These are phyloP conservation scores for Peterozyma toletana DNA, from an alignment of 805 yeast species.

Conservation along the genomic window DNA sequence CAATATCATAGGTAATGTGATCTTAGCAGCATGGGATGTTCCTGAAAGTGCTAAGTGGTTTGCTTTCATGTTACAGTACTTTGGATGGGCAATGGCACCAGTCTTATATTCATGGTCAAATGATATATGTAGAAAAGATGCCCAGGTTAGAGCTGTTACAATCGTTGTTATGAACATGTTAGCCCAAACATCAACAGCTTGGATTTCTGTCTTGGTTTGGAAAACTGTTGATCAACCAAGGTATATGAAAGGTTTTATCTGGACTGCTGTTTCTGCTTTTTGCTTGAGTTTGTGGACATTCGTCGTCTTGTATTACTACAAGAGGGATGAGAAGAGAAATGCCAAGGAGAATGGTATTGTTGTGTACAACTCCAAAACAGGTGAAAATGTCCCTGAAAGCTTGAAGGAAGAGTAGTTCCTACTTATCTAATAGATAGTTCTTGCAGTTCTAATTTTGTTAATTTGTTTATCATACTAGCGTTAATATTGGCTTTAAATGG, in stretches of 20 bases:
- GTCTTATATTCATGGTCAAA: conserved; percentile 51
- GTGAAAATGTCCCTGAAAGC: neutral
- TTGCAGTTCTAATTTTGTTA: too few relatives aligned
- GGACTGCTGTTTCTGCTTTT: conserved; percentile 30
- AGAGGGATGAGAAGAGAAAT: conserved; percentile 38
- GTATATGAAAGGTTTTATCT: conserved; percentile 45
- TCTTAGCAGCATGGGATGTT: conserved; percentile 55
- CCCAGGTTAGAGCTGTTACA: conserved; percentile 46
- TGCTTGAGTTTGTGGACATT: conserved; percentile 10
- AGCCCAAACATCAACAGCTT: conserved; percentile 22
- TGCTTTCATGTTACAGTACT: conserved; percentile 52
- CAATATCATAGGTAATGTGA: conserved; percentile 45
- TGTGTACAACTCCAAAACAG: conserved; percentile 28
- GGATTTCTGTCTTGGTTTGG: conserved; percentile 24
- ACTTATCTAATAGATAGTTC: too few relatives aligned
- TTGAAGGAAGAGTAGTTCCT: too few relatives aligned
- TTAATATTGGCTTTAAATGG: too few relatives aligned
- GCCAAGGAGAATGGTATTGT: conserved; percentile 43
- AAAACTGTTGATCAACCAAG: conserved; percentile 54
- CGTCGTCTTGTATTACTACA: conserved; percentile 28
- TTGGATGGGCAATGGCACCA: conserved; percentile 59
- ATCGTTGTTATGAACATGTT: conserved; percentile 46
- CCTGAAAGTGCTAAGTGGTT: conserved; percentile 55
- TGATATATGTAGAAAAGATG: conserved; percentile 52
- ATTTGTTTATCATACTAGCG: too few relatives aligned